Evolutionary conservation across 371 early-diverging fungal species (phyloP).

Genomic region (Massospora cicadina): DNA sequence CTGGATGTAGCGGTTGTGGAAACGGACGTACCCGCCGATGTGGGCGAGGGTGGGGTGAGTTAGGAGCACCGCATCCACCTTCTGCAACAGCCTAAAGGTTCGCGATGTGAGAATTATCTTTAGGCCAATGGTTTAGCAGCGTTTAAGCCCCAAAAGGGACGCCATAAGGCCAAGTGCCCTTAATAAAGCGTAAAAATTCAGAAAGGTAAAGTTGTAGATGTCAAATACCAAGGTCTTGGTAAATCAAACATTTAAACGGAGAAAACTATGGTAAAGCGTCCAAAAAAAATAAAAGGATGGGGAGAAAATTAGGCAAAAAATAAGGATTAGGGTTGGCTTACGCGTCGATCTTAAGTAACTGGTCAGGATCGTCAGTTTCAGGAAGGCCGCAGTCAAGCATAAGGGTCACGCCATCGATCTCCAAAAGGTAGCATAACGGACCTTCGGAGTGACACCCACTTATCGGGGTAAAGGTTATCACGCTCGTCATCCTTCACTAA

Average conservation of each 20-base stretch:
- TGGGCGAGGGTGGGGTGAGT: conserved; percentile 79
- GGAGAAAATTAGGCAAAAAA: neutral
- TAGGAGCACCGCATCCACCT: conserved; percentile 85
- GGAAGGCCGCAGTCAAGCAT: conserved; percentile 89
- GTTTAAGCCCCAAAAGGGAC: too few species aligned
- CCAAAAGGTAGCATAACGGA: conserved; percentile 75
- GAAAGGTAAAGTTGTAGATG: too few species aligned
- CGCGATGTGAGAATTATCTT: too few species aligned
- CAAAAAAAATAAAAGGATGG: neutral
- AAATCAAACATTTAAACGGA: too few species aligned
- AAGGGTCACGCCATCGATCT: conserved; percentile 79
- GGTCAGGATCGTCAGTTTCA: conserved; percentile 46
- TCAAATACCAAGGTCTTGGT: too few species aligned
- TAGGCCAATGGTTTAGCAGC: too few species aligned
- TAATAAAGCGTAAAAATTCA: too few species aligned
- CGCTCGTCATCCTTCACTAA: conserved; percentile 52
- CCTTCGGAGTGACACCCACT: conserved; percentile 68
- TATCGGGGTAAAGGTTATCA: conserved; percentile 64
- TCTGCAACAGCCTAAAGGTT: conserved; percentile 53
- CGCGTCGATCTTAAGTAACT: conserved; percentile 19
- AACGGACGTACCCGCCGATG: conserved; percentile 80
- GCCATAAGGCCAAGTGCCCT: too few species aligned
- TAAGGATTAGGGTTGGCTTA: neutral
- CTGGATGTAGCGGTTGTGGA: conserved; percentile 55
- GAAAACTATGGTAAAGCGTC: neutral